Conservation (phyloP, 768 basidiomycete genomes). For the Mrakia hoshinonis region DNA sequence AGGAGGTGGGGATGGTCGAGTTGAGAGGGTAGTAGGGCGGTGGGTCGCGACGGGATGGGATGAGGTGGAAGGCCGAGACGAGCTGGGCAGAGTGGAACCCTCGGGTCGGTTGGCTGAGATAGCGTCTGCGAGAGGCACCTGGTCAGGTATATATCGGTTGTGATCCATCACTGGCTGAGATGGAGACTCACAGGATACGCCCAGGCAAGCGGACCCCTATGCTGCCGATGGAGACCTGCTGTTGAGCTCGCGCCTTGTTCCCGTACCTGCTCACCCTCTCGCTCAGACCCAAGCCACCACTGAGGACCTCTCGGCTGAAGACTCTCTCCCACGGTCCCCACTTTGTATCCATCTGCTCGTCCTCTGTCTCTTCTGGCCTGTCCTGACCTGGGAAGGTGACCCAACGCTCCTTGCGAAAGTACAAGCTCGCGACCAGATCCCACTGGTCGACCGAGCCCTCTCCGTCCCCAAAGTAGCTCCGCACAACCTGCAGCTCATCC, state of each 20-base stretch:
- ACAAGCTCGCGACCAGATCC: not conserved
- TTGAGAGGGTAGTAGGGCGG: not conserved
- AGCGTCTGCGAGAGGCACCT: not conserved
- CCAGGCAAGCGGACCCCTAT: not conserved
- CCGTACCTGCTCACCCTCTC: not conserved
- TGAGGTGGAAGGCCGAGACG: slow-evolving; percentile 3
- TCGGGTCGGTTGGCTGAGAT: not conserved
- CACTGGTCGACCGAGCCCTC: not conserved
- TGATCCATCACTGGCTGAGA: not conserved
- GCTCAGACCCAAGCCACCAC: not conserved
- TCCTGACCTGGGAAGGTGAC: not conserved
- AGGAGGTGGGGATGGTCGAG: not conserved
- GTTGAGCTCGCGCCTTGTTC: not conserved
- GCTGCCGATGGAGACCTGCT: not conserved
- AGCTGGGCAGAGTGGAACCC: not conserved
- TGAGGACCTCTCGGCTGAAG: not conserved
- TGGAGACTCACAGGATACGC: not conserved
- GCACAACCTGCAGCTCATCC: not conserved
- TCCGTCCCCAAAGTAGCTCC: not conserved
- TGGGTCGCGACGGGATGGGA: not conserved
- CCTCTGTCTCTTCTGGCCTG: not conserved
- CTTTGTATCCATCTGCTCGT: not conserved
- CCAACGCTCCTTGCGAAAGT: not conserved
- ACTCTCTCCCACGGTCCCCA: not conserved
- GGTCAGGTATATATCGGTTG: not conserved